Percentiles rank a stretch among this genome's conserved stretches.
phyloP scores from a whole-genome alignment of 2,329 filamentous ascomycete species.

The Volutella citrinella region DNA sequence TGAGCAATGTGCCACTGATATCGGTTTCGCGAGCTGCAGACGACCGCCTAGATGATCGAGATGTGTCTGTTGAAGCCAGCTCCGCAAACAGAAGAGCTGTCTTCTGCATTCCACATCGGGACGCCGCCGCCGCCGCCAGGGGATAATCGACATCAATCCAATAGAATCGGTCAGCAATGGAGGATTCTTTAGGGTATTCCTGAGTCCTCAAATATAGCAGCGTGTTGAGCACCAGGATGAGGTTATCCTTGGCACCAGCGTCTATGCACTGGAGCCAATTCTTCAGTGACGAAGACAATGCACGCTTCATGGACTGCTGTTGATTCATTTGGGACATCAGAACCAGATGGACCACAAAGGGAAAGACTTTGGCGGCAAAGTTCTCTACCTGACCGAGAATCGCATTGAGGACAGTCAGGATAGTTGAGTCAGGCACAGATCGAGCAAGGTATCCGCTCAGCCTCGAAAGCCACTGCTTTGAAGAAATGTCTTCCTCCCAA shows the following conservation, averaged over 20 bases:
- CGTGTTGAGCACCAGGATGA: constrained; percentile 71
- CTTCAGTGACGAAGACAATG: constrained; percentile 64
- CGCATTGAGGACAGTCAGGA: constrained; percentile 66
- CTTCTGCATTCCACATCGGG: constrained; percentile 79
- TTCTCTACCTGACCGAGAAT: constrained; percentile 64
- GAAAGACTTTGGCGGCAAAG: constrained; percentile 73
- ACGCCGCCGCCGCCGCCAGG: constrained; percentile 67
- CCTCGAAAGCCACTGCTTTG: constrained; percentile 56
- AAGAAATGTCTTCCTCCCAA: constrained; percentile 39
- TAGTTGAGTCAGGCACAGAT: constrained; percentile 58
- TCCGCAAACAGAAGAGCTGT: constrained; percentile 83
- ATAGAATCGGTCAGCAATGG: constrained; percentile 70
- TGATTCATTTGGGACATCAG: constrained; percentile 66
- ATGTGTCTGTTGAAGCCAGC: constrained; percentile 57
- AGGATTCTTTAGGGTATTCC: constrained; percentile 68
- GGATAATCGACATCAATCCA: constrained; percentile 86
- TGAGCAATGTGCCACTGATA: constrained; percentile 67
- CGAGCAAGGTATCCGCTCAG: constrained; percentile 61
- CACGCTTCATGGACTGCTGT: constrained; percentile 55
- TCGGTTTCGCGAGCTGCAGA: constrained; percentile 53
- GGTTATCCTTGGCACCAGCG: constrained; percentile 53
- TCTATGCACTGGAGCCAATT: constrained; percentile 53
- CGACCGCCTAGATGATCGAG: constrained; percentile 62
- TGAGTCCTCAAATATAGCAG: constrained; percentile 89
- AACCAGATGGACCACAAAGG: constrained; percentile 81